phyloP scores from a whole-genome alignment of 1,284 basidiomycete genomes.

The Microbotryum violaceum region DNA sequence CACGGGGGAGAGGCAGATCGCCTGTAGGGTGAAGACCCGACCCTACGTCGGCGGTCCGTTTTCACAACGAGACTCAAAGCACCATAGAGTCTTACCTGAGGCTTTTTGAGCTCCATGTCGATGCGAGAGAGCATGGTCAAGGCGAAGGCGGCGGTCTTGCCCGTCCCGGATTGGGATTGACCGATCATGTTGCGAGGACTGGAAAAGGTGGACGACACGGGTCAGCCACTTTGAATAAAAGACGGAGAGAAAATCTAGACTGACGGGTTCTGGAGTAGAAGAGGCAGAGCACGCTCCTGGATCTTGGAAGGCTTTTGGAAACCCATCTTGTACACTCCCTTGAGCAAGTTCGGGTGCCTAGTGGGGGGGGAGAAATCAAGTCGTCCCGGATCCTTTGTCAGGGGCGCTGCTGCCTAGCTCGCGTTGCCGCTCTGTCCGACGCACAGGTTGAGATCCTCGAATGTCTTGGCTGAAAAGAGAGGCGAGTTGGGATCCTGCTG shows the following conservation, averaged over 20 bases:
- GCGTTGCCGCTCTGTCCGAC: slow-evolving; percentile 36
- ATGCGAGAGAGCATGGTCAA: slow-evolving; percentile 94
- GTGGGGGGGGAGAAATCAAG: slow-evolving; percentile 3
- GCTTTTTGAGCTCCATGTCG: slow-evolving; percentile 71
- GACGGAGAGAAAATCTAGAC: slow-evolving; percentile 37
- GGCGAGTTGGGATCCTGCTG: slow-evolving; percentile 95
- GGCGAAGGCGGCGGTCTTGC: slow-evolving; percentile 97
- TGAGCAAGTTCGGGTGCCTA: slow-evolving; percentile 80
- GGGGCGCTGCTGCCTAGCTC: slow-evolving; percentile 17
- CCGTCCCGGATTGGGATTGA: slow-evolving; percentile 97
- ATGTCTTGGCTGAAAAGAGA: slow-evolving; percentile 84
- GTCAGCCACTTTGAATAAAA: slow-evolving; percentile 4
- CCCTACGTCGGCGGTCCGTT: not conserved
- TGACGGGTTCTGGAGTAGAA: slow-evolving; percentile 84
- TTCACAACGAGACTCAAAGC: not conserved
- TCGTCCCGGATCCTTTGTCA: not conserved
- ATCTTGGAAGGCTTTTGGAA: slow-evolving; percentile 99
- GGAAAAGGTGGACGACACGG: slow-evolving; percentile 1
- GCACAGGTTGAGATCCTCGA: slow-evolving; percentile 87
- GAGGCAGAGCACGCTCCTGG: slow-evolving; percentile 90
- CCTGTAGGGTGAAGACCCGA: slow-evolving; percentile 48
- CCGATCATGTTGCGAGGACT: slow-evolving; percentile 98
- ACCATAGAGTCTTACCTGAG: slow-evolving; percentile 56
- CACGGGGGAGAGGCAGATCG: slow-evolving; percentile 86
- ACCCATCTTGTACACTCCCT: slow-evolving; percentile 93